These are phyloP conservation scores for Phytophthora lateralis DNA, from an alignment of 352 stramenopile genomes.

Conservation along the genomic window DNA sequence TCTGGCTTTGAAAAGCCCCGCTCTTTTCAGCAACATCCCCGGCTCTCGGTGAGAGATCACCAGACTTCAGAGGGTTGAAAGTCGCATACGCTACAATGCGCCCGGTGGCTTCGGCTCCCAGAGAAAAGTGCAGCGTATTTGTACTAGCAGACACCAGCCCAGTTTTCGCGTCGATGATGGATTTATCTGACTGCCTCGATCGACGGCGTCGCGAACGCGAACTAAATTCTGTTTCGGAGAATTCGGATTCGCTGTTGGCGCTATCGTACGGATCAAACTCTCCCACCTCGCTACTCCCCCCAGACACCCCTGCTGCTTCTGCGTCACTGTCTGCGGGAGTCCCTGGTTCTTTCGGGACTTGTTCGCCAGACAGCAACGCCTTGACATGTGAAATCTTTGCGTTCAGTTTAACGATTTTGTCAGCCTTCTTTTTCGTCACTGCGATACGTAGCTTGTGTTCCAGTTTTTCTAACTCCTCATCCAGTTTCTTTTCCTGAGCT, in stretches of 20 bases:
- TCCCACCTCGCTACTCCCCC: constrained; percentile 34
- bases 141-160: constrained; percentile 41
- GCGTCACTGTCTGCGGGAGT: constrained; percentile 43
- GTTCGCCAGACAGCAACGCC: constrained; percentile 78
- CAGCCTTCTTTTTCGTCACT: constrained; percentile 89
- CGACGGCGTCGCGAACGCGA: constrained; percentile 36
- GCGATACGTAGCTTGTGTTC: constrained; percentile 91
- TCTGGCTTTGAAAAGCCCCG: constrained; percentile 52
- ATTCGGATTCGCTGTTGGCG: constrained; percentile 85
- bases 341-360: constrained; percentile 55
- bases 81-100: constrained; percentile 80
- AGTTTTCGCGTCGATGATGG: constrained; percentile 29
- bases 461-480: constrained; percentile 90
- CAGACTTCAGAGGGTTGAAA: constrained; percentile 57
- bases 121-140: constrained; percentile 81
- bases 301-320: constrained; percentile 34
- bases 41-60: constrained; percentile 28
- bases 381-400: constrained; percentile 82
- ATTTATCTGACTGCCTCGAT: constrained; percentile 35
- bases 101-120: constrained; percentile 84
- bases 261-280: constrained; percentile 74
- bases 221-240: constrained; percentile 71
- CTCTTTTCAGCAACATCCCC: constrained; percentile 26
- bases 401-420: constrained; percentile 89
- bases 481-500: constrained; percentile 89